Evolutionary conservation across 208 protist species (phyloP).

Genomic region (Eutreptiella sp.): DNA sequence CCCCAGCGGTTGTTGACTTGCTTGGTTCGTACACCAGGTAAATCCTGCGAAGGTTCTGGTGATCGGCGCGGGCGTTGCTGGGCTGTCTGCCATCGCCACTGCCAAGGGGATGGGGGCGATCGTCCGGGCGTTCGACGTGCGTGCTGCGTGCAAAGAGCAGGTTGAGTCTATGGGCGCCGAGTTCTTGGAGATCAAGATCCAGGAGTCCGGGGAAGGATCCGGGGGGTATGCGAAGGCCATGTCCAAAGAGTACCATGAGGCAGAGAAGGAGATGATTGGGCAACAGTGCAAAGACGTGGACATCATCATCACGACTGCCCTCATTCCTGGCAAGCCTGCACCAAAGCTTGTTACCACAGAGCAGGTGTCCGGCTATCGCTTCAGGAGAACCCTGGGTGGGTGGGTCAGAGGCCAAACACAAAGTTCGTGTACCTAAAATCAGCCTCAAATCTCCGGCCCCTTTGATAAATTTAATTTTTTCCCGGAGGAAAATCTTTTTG

Average conservation of each 20-base stretch:
- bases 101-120: slow-evolving; percentile 81
- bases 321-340: slow-evolving; percentile 72
- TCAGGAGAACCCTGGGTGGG: no score
- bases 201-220: slow-evolving; percentile 58
- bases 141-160: slow-evolving; percentile 70
- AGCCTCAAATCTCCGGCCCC: no score
- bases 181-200: slow-evolving; percentile 63
- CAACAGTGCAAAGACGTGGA: slow-evolving; percentile 72
- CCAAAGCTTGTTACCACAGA: slow-evolving; percentile 68
- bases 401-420: no score
- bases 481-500: no score
- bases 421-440: no score
- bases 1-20: neutral
- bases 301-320: slow-evolving; percentile 86
- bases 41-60: slow-evolving; percentile 54
- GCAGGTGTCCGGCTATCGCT: slow-evolving; percentile 49
- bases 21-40: no score
- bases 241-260: slow-evolving; percentile 67
- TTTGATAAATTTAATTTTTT: no score
- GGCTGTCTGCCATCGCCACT: slow-evolving; percentile 67
- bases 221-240: slow-evolving; percentile 85
- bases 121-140: slow-evolving; percentile 78
- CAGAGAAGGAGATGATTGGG: slow-evolving; percentile 66
- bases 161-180: slow-evolving; percentile 74
- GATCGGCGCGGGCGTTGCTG: slow-evolving; percentile 80